phyloP scores from a whole-genome alignment of 306 rosid genomes.

The Rubus parviflorus region DNA sequence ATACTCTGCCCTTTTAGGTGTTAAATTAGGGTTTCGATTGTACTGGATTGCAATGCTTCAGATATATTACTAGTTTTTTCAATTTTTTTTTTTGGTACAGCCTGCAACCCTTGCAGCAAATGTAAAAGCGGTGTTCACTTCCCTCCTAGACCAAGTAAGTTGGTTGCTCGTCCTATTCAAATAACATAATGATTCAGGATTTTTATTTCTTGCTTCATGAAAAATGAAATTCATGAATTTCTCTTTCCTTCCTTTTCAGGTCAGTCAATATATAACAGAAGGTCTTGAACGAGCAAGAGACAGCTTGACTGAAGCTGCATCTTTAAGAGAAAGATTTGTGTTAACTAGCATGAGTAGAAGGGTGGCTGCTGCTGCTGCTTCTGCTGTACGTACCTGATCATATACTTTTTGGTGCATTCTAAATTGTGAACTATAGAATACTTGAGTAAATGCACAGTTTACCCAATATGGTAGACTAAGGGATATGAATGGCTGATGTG shows the following conservation, averaged over 20 bases:
- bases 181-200: constrained; percentile 24
- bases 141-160: constrained; percentile 97
- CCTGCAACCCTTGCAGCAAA: constrained; percentile 80
- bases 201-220: not conserved
- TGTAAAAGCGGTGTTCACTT: constrained; percentile 85
- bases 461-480: constrained; percentile 18
- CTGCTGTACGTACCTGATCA: constrained; percentile 64
- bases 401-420: constrained; percentile 29
- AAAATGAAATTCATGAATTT: not conserved
- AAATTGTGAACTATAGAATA: constrained; percentile 8
- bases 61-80: constrained; percentile 2
- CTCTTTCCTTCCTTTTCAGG: constrained; percentile 42
- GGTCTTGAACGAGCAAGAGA: constrained; percentile 98
- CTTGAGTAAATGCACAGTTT: constrained; percentile 22
- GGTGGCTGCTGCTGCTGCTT: constrained; percentile 99
- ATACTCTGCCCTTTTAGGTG: not conserved
- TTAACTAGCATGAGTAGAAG: constrained; percentile 78
- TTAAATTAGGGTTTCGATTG: constrained; percentile 3
- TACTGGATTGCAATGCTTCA: constrained; percentile 2
- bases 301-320: constrained; percentile 87
- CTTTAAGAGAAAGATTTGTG: constrained; percentile 91
- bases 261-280: constrained; percentile 92
- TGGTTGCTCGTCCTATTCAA: constrained; percentile 29
- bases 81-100: constrained; percentile 46
- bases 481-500: constrained; percentile 36